A percentile compares a stretch with the other conserved stretches of the same genome.
These are phyloP conservation scores for Pseudocercospora fijiensis DNA, from an alignment of 2,329 filamentous ascomycete species.

Conservation along the genomic window DNA sequence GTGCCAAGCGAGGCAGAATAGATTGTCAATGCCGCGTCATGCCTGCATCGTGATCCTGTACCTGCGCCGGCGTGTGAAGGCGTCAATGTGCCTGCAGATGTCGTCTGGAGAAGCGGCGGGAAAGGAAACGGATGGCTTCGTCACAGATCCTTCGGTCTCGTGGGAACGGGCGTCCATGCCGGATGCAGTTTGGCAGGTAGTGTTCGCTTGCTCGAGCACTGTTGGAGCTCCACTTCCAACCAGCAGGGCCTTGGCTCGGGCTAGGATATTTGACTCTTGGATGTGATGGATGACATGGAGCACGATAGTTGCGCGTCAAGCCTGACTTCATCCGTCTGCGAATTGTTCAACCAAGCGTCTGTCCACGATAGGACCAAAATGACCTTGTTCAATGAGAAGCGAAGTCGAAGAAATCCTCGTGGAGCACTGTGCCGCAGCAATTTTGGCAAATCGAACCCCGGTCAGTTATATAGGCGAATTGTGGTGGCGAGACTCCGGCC, in stretches of 20 bases:
- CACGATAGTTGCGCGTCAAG: no score
- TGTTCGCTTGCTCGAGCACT: slow-evolving; percentile 11
- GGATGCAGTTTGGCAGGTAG: background rate
- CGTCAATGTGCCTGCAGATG: slow-evolving; percentile 5
- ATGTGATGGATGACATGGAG: no score
- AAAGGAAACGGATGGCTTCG: background rate
- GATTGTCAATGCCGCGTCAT: slow-evolving; percentile 1
- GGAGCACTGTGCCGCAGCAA: background rate
- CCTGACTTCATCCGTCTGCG: background rate
- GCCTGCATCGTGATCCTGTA: background rate
- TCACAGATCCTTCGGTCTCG: background rate
- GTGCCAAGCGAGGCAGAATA: background rate
- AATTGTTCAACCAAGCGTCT: background rate
- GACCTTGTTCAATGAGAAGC: background rate
- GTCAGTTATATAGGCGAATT: background rate
- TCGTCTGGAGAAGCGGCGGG: slow-evolving; percentile 7
- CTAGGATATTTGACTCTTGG: background rate
- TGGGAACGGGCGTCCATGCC: background rate
- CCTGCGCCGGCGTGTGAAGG: slow-evolving; percentile 5
- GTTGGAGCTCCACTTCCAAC: background rate
- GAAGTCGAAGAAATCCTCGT: background rate
- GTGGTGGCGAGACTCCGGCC: background rate
- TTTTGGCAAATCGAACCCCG: background rate
- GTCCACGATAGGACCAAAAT: background rate
- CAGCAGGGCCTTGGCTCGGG: background rate